Percentiles rank a stretch among this genome's conserved stretches.
phyloP scores from a whole-genome alignment of 371 early-diverging fungal species.

The Syncephalastrum racemosum region DNA sequence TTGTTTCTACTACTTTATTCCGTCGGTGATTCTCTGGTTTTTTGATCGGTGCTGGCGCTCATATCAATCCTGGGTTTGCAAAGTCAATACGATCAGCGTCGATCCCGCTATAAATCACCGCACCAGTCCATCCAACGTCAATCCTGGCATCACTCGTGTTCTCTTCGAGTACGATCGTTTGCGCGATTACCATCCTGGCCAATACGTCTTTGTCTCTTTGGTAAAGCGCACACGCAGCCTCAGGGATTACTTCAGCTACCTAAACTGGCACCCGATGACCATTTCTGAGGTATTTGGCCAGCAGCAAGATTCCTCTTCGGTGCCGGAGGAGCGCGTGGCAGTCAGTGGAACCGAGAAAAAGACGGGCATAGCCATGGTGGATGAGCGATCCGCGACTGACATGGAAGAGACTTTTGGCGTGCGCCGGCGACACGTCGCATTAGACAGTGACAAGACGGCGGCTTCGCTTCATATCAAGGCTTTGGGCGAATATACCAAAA shows the following conservation, averaged over 20 bases:
- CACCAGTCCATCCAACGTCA: constrained; percentile 1
- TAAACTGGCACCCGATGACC: constrained; percentile 49
- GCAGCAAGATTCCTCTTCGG: constrained; percentile 2
- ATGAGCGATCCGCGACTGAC: neutral
- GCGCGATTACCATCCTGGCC: constrained; percentile 37
- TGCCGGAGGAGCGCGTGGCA: no score
- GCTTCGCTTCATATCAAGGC: constrained; percentile 48
- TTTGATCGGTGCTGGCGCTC: constrained; percentile 42
- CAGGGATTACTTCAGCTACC: constrained; percentile 19
- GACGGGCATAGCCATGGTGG: neutral
- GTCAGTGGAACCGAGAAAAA: neutral
- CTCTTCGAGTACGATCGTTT: constrained; percentile 33
- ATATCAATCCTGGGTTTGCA: constrained; percentile 36
- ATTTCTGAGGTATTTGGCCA: constrained; percentile 38
- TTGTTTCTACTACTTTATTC: constrained; percentile 45
- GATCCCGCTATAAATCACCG: constrained; percentile 18
- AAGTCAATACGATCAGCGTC: constrained; percentile 16
- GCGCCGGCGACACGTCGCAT: no score
- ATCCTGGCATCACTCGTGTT: constrained; percentile 32
- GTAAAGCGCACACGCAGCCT: constrained; percentile 12
- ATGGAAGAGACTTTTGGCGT: no score
- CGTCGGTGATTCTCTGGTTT: constrained; percentile 36
- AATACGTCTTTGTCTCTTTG: constrained; percentile 43
- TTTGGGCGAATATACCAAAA: constrained; percentile 32
- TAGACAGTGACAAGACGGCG: constrained; percentile 9